Base-by-base conservation (phyloP, 306 rosid genomes). In the Datisca glomerata region DNA sequence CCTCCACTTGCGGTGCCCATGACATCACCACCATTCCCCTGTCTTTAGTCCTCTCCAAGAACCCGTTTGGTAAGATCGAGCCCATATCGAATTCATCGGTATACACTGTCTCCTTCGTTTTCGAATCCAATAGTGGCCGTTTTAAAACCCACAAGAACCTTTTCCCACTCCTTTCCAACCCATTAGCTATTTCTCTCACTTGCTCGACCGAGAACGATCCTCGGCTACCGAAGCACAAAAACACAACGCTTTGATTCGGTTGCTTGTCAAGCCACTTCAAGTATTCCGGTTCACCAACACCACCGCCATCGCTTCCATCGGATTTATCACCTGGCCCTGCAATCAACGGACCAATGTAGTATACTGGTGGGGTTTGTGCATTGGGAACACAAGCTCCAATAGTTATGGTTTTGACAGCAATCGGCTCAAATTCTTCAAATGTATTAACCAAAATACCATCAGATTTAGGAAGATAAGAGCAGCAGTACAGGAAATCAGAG, bases 11-110 rank as follows among this genome's bases (percentile, higher is more conserved):
- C 27, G 74, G 61, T 2, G 51, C 71, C 72, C 69, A 65, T 5
- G 61, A 50, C 59, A 21, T 65, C 44, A 70, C 58, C 27, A 70
- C 77, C 66, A 50, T n/a, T 0, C 72, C 72, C 34, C 58, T 42
- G 0, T 41, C 65, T 42, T 4, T 37, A 0, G 62, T 65, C 45
- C 69, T 55, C 46, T 55, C 62, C 42, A 56, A 1, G n/a, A 70
- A 65, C 13, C 77, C 65, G 6, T 57, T 37, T 3, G 69, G 69
- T 40, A 70, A 12, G 0, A 54, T 2, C n/a, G 12, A 2, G 3
- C 18, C 41, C 54, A 45, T 23, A 19, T 46, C 40, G 21, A 46
- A 43, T 3, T 24, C 63, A 0, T 0, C 23, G 0, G 18, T 0
- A 4, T 32, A 7, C 12, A 12, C 45, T 29, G 29, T 8, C 1